Evolutionary conservation across 352 stramenopile species (phyloP).

Genomic region (Phytophthora macrochlamydospora): DNA sequence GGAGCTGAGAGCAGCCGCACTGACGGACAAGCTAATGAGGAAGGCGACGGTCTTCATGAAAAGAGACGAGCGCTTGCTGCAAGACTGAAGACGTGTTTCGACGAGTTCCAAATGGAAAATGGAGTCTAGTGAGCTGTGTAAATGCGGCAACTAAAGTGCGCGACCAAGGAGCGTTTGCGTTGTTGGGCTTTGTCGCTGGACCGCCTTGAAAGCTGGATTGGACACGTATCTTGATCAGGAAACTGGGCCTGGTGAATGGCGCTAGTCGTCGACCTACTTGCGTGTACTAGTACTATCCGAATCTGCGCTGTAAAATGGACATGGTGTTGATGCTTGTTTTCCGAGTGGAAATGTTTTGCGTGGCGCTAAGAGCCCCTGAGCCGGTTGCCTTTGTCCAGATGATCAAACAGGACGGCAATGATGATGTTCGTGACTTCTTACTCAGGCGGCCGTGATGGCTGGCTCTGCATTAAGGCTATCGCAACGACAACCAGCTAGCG

Average conservation of each 20-base stretch:
- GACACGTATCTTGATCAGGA: not conserved
- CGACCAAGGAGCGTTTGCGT: not conserved
- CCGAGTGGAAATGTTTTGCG: not conserved
- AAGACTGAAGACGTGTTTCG: conserved; percentile 3
- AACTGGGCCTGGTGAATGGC: too few relatives aligned
- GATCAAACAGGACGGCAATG: not conserved
- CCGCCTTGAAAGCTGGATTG: not conserved
- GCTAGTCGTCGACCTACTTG: too few relatives aligned
- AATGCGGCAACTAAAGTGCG: not conserved
- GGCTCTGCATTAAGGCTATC: too few relatives aligned
- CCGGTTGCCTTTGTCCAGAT: not conserved
- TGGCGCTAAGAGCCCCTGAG: not conserved
- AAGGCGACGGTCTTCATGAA: conserved; percentile 34
- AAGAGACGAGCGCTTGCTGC: not conserved
- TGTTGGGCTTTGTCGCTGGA: too few relatives aligned
- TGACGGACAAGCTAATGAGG: conserved; percentile 17
- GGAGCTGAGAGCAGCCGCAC: conserved; percentile 18
- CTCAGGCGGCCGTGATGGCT: too few relatives aligned
- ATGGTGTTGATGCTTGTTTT: not conserved
- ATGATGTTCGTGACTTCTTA: not conserved
- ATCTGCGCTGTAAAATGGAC: too few relatives aligned
- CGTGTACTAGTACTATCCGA: too few relatives aligned
- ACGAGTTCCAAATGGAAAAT: conserved; percentile 23
- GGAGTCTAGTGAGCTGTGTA: not conserved
- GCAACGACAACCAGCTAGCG: too few relatives aligned